Percentiles rank a stretch among this genome's conserved stretches.
These are phyloP conservation scores for Blastocystis sp. DNA, from an alignment of 352 stramenopile species.

Conservation along the genomic window DNA sequence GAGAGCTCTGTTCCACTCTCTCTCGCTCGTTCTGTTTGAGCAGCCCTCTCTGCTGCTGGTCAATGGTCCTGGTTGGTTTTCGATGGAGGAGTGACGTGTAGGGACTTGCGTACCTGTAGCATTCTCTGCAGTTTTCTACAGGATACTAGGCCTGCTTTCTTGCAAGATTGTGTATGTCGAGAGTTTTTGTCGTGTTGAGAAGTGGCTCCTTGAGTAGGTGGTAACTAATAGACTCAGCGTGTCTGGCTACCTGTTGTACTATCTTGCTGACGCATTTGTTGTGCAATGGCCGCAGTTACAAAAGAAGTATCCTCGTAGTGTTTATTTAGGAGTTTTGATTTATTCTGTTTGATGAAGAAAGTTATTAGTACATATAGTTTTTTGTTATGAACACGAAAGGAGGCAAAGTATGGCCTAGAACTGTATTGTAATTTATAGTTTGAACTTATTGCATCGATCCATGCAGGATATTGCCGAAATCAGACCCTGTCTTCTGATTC, in stretches of 20 bases:
- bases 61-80: slow-evolving; percentile 76
- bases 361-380: neutral
- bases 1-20: slow-evolving; percentile 71
- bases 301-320: slow-evolving; percentile 72
- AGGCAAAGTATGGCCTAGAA: neutral
- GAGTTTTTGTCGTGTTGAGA: slow-evolving; percentile 83
- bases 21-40: slow-evolving; percentile 71
- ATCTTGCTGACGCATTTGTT: slow-evolving; percentile 83
- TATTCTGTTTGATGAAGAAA: slow-evolving; percentile 37
- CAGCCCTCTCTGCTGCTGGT: slow-evolving; percentile 80
- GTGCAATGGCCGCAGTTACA: slow-evolving; percentile 85
- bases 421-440: neutral
- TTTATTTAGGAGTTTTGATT: slow-evolving; percentile 70
- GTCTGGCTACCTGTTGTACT: slow-evolving; percentile 83
- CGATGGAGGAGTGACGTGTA: neutral
- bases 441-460: slow-evolving; percentile 14
- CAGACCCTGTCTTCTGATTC: neutral
- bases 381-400: neutral
- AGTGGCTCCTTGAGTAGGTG: neutral
- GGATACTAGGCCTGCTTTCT: slow-evolving; percentile 72
- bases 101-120: slow-evolving; percentile 83
- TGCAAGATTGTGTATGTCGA: slow-evolving; percentile 84
- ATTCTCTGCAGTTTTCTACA: slow-evolving; percentile 74
- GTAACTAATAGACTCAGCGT: slow-evolving; percentile 71
- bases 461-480: neutral